These are phyloP conservation scores for Athelia psychrophila DNA, from an alignment of 1,284 basidiomycete species.

Conservation along the genomic window DNA sequence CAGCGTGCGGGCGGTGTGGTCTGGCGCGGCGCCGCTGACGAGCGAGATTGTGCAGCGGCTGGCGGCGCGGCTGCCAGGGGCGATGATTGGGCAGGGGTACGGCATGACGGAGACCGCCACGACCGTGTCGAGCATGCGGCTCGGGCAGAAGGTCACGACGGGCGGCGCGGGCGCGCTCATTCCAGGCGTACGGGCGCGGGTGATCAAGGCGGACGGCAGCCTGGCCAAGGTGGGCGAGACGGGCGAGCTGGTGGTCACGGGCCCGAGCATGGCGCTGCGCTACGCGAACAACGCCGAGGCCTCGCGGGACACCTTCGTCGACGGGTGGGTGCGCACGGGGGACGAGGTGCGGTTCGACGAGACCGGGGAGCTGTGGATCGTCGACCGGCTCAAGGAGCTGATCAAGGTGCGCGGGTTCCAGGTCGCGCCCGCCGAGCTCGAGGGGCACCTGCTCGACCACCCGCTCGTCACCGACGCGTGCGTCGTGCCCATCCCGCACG, in stretches of 20 bases:
- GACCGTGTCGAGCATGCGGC: constrained; percentile 27
- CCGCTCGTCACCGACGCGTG: constrained; percentile 54
- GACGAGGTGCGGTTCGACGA: constrained; percentile 56
- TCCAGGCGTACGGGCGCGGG: constrained; percentile 49
- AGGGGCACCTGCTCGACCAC: constrained; percentile 71
- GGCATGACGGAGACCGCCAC: constrained; percentile 45
- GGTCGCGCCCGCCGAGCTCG: constrained; percentile 60
- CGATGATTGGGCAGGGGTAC: constrained; percentile 47
- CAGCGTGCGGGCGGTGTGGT: constrained; percentile 45
- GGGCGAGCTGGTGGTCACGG: constrained; percentile 63
- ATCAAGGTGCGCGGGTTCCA: constrained; percentile 49
- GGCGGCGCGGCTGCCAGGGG: constrained; percentile 43
- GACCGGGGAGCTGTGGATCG: constrained; percentile 54
- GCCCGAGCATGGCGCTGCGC: constrained; percentile 54
- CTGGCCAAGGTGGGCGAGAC: constrained; percentile 58
- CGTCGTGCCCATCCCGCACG: constrained; percentile 74
- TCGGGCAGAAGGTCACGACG: constrained; percentile 42
- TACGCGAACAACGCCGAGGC: constrained; percentile 55
- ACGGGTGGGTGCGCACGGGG: constrained; percentile 64
- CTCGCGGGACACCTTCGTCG: constrained; percentile 58
- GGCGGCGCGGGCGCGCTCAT: constrained; percentile 60
- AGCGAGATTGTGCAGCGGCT: constrained; percentile 46
- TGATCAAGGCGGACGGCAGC: constrained; percentile 60
- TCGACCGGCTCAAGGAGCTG: constrained; percentile 68
- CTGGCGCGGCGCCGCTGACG: constrained; percentile 63